Base-by-base conservation (phyloP, 2,329 filamentous ascomycete genomes). In the Aspergillus jensenii region DNA sequence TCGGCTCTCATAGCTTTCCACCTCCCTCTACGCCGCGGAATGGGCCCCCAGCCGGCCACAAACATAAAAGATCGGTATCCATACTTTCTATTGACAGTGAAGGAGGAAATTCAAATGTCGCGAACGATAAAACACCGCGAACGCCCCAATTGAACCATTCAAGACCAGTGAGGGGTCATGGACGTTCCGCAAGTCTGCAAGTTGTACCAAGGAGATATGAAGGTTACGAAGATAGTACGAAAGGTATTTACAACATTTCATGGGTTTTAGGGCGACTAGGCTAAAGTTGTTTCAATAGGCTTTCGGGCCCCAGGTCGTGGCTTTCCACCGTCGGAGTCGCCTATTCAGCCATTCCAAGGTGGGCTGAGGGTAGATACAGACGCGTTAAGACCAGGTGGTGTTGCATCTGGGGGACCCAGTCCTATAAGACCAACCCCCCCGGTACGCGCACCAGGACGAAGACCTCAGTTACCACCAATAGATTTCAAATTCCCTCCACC, bases 141-240 rank as follows among this genome's bases (percentile, higher is more conserved):
- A 71, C 67, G 55, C 69, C 67, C 17, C 69, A 62, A 40, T 71
- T 70, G 56, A 74, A 78, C 64, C 74, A 81, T 19, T 77, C 81
- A 52, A 81, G 85, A 52, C 82, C 85, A 19, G 71, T 69, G 17
- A 85, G 86, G 65, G 84, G 87, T 4, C 92, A 96, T 78, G 86
- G 82, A 48, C 84, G 92, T 52, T 91, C 91, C 39, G 86, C 90
- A 23, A 96, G 92, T 78, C 77, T 96, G 59, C 92, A 96, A 72
- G 88, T 93, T 64, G 71, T 85, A 62, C 79, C 86, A 47, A 81
- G 81, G 61, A 74, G 74, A 60, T 70, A 74, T 57, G 74, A 75
- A 55, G 67, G 72, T 33, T 74, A 74, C 64, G 76, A 76, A 54
- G 76, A 75, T 41, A 62, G 70, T 43, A 60, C 67, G 58, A 75